Evolutionary conservation across 2,329 filamentous ascomycete species (phyloP), one percentile per base, ranked within the genome.

Genomic region (Gnomoniopsis smithogilvyi): DNA sequence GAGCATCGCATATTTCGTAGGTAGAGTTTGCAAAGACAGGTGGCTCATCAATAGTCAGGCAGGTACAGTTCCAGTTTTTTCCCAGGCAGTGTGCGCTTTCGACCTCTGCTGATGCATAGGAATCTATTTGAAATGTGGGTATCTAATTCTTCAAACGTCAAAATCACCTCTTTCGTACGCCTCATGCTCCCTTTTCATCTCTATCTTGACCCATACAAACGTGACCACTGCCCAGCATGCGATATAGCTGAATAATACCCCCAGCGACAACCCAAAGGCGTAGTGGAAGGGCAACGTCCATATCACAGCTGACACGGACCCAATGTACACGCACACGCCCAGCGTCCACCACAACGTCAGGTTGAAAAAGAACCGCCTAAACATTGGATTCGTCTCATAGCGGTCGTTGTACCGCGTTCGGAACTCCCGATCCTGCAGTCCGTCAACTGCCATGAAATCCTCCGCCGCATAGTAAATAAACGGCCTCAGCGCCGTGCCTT

Each of bases 301-400:
- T 2, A 62, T 62, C 1, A 62, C 58, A 15, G 60, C 60, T 33
- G 60, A 62, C 10, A 62, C 56, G 53, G 48, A 51, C 14, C 60
- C 60, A 17, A 62, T 62, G 3, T 62, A 62, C 15, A 62, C 60
- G 12, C 54, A 51, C 15, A 62, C 58, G 6, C 60, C 60, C 41
- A 59, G 54, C 33, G 56, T 52, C 60, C 60, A 62, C 60, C 60
- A 62, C 17, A 62, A 22, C 26, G 60, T 62, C 60, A 62, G 24
- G 53, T 62, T 59, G 21, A 59, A 59, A 14, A 62, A 52, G 52
- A 62, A 59, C 41, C 51, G 54, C 26, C 58, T 33, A 10, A 62
- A 62, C 60, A 62, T 56, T 14, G 54, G 54, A 8, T 59, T 59
- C 4, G 45, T n/a, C 12, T 53, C 60, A 45, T 62, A 62, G 2